Percentiles rank a stretch among this genome's conserved stretches.
These are phyloP conservation scores for Centaurea solstitialis DNA, from an alignment of 129 eudicot species.

Conservation along the genomic window DNA sequence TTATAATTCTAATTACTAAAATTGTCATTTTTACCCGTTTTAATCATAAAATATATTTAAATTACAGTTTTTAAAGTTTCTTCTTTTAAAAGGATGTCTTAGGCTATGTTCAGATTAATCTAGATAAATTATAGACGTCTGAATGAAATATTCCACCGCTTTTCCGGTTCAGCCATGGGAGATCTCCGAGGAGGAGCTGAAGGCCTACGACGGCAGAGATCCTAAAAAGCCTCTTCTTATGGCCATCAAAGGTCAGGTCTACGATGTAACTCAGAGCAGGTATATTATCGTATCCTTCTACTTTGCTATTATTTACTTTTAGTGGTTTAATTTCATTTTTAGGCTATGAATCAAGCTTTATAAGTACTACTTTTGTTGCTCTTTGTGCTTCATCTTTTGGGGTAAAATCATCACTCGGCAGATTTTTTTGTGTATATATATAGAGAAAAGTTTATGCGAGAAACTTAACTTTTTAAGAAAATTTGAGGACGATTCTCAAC, in stretches of 20 bases:
- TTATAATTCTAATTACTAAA: too few species aligned
- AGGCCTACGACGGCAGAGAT: constrained; percentile 72
- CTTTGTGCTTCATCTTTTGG: constrained; percentile 6
- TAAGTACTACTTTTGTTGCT: background rate
- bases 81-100: too few species aligned
- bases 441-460: too few species aligned
- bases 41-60: too few species aligned
- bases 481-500: too few species aligned
- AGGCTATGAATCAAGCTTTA: background rate
- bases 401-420: background rate
- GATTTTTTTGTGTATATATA: too few species aligned
- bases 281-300: constrained; percentile 14
- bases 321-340: background rate
- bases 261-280: constrained; percentile 96
- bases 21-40: too few species aligned
- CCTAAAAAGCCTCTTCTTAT: constrained; percentile 80
- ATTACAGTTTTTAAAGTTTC: too few species aligned
- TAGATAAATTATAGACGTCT: too few species aligned
- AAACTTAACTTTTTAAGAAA: too few species aligned
- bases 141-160: too few species aligned
- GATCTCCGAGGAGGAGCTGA: constrained; percentile 69
- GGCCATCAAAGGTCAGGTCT: constrained; percentile 98
- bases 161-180: constrained; percentile 95
- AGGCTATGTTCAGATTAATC: too few species aligned
- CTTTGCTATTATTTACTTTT: background rate